A percentile compares a stretch with the other conserved stretches of the same genome.
Conservation (phyloP, 2,329 filamentous ascomycete genomes). For the Xylaria digitata region DNA sequence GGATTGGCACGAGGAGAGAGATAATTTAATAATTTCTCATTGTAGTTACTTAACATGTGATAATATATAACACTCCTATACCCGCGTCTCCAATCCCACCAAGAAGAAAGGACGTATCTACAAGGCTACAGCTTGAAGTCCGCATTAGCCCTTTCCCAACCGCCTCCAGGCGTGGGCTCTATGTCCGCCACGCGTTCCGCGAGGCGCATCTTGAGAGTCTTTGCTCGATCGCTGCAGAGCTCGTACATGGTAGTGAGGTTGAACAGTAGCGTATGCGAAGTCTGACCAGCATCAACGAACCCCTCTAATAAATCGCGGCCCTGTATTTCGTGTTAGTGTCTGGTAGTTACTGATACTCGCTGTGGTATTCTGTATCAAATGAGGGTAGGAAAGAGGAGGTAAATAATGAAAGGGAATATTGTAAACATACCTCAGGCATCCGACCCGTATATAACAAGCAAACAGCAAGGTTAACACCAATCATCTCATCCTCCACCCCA, state of each 20-base stretch:
- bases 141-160: conserved; percentile 76
- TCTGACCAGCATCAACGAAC: conserved; percentile 70
- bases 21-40: neutral
- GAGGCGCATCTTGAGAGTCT: conserved; percentile 75
- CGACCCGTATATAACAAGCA: conserved; percentile 84
- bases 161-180: conserved; percentile 61
- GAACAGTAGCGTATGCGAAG: conserved; percentile 85
- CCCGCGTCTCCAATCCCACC: neutral
- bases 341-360: neutral
- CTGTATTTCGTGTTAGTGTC: conserved; percentile 51
- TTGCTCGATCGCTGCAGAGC: conserved; percentile 82
- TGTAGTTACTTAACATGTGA: neutral
- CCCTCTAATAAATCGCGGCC: conserved; percentile 74
- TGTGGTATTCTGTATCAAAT: neutral
- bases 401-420: neutral
- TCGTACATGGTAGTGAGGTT: conserved; percentile 94
- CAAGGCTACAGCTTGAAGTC: conserved; percentile 78
- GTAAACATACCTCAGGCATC: conserved; percentile 72
- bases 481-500: conserved; percentile 69
- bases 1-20: too few species aligned
- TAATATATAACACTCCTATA: neutral
- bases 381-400: neutral
- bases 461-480: conserved; percentile 84
- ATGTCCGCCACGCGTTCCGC: conserved; percentile 75
- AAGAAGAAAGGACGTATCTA: neutral